These are phyloP conservation scores for Lavandula angustifolia DNA, from an alignment of 257 asterid species.

Conservation along the genomic window DNA sequence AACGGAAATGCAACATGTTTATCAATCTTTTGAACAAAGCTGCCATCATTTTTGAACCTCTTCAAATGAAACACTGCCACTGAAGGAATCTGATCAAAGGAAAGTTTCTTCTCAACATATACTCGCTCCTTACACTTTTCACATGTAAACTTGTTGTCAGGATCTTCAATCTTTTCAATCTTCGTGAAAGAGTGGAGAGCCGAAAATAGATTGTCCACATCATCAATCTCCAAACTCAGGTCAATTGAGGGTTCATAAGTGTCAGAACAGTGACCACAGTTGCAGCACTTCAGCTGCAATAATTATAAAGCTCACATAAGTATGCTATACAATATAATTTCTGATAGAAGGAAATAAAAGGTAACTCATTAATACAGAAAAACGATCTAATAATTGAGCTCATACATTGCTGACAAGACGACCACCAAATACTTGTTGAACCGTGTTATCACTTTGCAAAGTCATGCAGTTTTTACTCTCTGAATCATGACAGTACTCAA, in stretches of 20 bases:
- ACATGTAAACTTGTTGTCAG: slow-evolving; percentile 78
- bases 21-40: slow-evolving; percentile 76
- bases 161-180: slow-evolving; percentile 80
- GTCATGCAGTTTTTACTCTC: slow-evolving; percentile 21
- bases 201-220: slow-evolving; percentile 50
- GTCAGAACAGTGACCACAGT: slow-evolving; percentile 78
- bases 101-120: slow-evolving; percentile 72
- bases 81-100: slow-evolving; percentile 66
- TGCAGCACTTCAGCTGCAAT: slow-evolving; percentile 85
- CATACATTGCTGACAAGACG: slow-evolving; percentile 77
- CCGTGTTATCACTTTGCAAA: slow-evolving; percentile 48
- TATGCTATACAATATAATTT: slow-evolving; percentile 6
- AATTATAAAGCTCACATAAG: slow-evolving; percentile 9
- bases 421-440: slow-evolving; percentile 78
- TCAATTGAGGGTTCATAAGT: slow-evolving; percentile 82
- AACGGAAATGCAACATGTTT: slow-evolving; percentile 72
- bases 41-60: slow-evolving; percentile 85
- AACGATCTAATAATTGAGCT: slow-evolving; percentile 4
- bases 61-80: slow-evolving; percentile 80
- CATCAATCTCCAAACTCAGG: slow-evolving; percentile 87
- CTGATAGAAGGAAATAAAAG: slow-evolving; percentile 7
- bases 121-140: slow-evolving; percentile 80
- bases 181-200: slow-evolving; percentile 90
- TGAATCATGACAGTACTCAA: slow-evolving; percentile 46
- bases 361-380: not conserved